These are phyloP conservation scores for Fusarium begoniae DNA, from an alignment of 2,329 filamentous ascomycete genomes.

Conservation along the genomic window DNA sequence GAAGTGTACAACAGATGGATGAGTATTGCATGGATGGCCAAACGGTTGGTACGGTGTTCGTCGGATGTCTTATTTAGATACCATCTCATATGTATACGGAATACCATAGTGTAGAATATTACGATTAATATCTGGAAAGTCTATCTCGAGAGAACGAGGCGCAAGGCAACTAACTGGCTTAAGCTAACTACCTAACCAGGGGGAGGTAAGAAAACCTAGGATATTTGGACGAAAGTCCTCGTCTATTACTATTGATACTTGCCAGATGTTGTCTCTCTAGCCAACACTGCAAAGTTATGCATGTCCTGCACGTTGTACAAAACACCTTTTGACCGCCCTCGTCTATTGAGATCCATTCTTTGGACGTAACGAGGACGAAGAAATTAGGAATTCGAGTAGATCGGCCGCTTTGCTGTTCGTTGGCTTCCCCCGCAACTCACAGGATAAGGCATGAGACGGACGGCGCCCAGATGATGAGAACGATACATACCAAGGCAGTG, in stretches of 20 bases:
- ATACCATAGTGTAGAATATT: constrained; percentile 30
- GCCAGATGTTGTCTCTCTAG: neutral
- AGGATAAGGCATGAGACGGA: neutral
- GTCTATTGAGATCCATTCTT: neutral
- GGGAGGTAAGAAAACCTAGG: neutral
- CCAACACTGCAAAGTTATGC: neutral
- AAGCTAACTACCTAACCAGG: neutral
- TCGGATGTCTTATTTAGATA: constrained; percentile 36
- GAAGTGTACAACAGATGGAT: constrained; percentile 9
- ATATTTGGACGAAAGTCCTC: neutral
- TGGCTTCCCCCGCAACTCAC: neutral
- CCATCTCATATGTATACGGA: constrained; percentile 34
- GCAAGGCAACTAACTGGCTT: neutral
- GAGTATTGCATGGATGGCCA: constrained; percentile 15
- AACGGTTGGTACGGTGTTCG: constrained; percentile 27
- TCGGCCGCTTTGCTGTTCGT: neutral
- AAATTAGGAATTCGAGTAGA: neutral
- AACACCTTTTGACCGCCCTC: neutral
- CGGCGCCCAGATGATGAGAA: neutral
- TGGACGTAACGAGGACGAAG: neutral
- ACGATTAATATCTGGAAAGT: constrained; percentile 15
- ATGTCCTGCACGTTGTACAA: neutral
- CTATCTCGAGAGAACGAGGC: neutral
- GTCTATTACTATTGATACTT: neutral
- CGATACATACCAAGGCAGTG: neutral